Evolutionary conservation across 208 protist species (phyloP).

Genomic region (Naegleria lovaniensis): DNA sequence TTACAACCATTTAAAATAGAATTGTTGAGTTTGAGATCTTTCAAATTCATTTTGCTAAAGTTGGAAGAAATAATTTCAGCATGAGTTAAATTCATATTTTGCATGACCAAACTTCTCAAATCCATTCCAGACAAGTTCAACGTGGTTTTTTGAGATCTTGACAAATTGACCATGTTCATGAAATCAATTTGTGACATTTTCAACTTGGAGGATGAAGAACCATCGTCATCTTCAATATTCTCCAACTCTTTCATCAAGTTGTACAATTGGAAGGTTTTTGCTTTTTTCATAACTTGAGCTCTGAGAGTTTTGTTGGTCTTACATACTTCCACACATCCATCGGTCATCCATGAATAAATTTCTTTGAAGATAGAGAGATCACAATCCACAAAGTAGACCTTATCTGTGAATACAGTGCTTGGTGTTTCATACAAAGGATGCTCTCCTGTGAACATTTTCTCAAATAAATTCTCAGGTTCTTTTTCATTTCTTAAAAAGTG

Average conservation of each 20-base stretch:
- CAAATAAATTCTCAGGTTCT: neutral
- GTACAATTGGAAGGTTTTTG: too few relatives aligned
- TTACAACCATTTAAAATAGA: neutral
- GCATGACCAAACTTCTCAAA: neutral
- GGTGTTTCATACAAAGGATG: neutral
- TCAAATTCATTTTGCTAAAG: neutral
- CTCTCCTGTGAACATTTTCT: neutral
- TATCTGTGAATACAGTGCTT: neutral
- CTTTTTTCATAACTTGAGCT: too few relatives aligned
- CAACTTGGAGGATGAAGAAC: too few relatives aligned
- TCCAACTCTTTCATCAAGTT: too few relatives aligned
- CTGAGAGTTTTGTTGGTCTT: too few relatives aligned
- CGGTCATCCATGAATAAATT: neutral
- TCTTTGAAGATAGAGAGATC: neutral
- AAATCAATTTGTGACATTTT: neutral
- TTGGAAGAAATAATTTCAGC: neutral
- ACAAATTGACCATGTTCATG: neutral
- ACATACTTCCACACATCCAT: neutral
- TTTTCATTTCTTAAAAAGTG: neutral
- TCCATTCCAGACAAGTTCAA: neutral
- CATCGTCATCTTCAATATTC: too few relatives aligned
- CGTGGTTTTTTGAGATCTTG: neutral
- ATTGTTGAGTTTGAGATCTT: too few relatives aligned
- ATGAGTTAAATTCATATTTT: neutral
- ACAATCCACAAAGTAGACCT: neutral